Conservation (phyloP, 2,329 filamentous ascomycete genomes). For the Trematosphaeria pertusa region DNA sequence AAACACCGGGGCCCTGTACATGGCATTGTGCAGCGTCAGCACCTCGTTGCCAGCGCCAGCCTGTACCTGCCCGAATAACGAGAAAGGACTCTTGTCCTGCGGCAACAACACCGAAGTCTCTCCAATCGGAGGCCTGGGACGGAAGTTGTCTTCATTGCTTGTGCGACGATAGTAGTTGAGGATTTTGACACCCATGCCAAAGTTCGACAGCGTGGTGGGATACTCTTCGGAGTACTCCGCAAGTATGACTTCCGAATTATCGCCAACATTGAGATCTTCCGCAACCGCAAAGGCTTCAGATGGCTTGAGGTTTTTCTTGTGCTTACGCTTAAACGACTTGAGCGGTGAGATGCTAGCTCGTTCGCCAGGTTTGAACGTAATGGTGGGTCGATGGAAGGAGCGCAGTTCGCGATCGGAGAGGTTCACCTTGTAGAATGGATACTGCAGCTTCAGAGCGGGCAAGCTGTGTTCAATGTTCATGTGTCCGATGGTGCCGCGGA, state of each 20-base stretch:
- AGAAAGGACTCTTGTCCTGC: constrained; percentile 95
- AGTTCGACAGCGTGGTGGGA: constrained; percentile 90
- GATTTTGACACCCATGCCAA: constrained; percentile 94
- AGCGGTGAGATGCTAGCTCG: constrained; percentile 76
- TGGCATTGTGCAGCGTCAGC: constrained; percentile 89
- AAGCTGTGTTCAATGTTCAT: constrained; percentile 93
- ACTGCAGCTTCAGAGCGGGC: constrained; percentile 88
- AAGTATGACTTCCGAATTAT: constrained; percentile 86
- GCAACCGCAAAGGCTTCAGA: constrained; percentile 81
- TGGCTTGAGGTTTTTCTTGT: constrained; percentile 78
- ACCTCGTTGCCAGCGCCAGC: constrained; percentile 89
- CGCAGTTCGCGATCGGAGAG: constrained; percentile 74
- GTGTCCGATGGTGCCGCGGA: constrained; percentile 88
- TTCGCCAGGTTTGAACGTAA: constrained; percentile 74
- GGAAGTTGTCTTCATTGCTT: constrained; percentile 74
- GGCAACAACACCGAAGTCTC: constrained; percentile 87
- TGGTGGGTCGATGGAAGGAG: constrained; percentile 82
- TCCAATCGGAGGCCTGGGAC: constrained; percentile 83
- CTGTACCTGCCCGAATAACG: constrained; percentile 91
- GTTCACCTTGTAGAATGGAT: constrained; percentile 94
- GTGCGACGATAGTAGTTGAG: constrained; percentile 97
- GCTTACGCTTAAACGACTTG: constrained; percentile 74
- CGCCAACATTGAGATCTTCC: constrained; percentile 82
- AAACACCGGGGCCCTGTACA: constrained; percentile 95
- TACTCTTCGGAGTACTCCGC: constrained; percentile 97